Conservation (phyloP, 2,329 filamentous ascomycete species). For the Fusarium sp. region DNA sequence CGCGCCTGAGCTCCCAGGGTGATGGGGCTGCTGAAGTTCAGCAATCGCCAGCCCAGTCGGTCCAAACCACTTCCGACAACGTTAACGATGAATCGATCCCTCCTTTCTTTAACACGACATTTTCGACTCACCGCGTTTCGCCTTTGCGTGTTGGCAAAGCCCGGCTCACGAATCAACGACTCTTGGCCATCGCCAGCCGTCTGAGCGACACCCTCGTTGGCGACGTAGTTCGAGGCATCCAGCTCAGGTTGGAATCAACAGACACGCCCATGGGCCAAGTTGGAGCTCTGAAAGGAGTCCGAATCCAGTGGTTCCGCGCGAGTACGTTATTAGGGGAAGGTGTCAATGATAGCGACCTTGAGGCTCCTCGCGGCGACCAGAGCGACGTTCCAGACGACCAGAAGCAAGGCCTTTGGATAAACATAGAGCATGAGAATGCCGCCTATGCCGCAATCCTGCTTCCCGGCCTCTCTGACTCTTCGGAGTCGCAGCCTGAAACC, state of each 20-base stretch:
- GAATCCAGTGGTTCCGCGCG: constrained; percentile 63
- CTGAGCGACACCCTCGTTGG: constrained; percentile 70
- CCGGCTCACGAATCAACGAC: constrained; percentile 56
- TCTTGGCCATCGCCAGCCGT: constrained; percentile 62
- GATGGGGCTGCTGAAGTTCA: constrained; percentile 25
- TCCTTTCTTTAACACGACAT: constrained; percentile 72
- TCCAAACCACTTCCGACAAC: constrained; percentile 28
- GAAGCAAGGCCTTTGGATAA: constrained; percentile 60
- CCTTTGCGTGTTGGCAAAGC: constrained; percentile 65
- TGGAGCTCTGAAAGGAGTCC: constrained; percentile 62
- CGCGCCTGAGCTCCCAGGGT: constrained; percentile 45
- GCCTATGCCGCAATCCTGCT: constrained; percentile 67
- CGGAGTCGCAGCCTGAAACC: background rate
- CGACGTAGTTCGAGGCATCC: constrained; percentile 73
- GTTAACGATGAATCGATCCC: constrained; percentile 47
- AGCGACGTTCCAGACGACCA: constrained; percentile 45
- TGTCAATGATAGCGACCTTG: constrained; percentile 32
- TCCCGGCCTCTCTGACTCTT: constrained; percentile 53
- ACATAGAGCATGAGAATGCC: constrained; percentile 68
- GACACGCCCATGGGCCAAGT: constrained; percentile 59
- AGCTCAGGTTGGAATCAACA: constrained; percentile 64
- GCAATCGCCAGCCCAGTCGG: constrained; percentile 38
- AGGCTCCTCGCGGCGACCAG: constrained; percentile 26
- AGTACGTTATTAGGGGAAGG: constrained; percentile 53
- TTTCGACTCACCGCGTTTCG: constrained; percentile 70